Evolutionary conservation across 208 protist species (phyloP).

Genomic region (Wallacemonas rigidus): DNA sequence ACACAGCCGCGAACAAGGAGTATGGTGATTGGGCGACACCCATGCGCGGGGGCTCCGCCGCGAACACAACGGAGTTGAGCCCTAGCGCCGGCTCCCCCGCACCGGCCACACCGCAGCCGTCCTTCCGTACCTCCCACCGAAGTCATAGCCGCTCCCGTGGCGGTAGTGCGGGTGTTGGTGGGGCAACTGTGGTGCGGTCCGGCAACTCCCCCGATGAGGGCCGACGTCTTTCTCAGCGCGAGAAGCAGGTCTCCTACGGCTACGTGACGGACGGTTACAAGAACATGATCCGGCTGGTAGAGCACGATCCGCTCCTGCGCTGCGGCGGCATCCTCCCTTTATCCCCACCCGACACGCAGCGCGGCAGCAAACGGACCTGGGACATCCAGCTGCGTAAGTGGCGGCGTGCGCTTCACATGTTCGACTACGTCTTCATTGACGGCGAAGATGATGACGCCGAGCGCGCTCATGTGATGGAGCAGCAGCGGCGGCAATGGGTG

Average conservation of each 20-base stretch:
- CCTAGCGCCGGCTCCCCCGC: constrained; percentile 10
- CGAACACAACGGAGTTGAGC: background rate
- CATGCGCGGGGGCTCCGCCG: constrained; percentile 8
- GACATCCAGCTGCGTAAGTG: constrained; percentile 86
- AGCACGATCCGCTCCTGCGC: constrained; percentile 73
- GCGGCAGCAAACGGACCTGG: constrained; percentile 82
- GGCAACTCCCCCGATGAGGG: constrained; percentile 67
- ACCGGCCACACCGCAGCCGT: background rate
- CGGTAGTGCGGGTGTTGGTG: background rate
- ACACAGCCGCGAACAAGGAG: constrained; percentile 19
- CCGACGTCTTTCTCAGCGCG: constrained; percentile 64
- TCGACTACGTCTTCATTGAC: constrained; percentile 87
- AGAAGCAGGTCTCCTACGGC: constrained; percentile 82
- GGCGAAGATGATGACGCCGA: constrained; percentile 55
- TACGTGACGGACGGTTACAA: constrained; percentile 75
- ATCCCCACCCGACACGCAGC: constrained; percentile 49
- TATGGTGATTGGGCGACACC: constrained; percentile 4
- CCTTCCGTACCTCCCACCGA: background rate
- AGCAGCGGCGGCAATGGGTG: constrained; percentile 81
- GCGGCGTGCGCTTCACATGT: constrained; percentile 88
- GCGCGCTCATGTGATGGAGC: constrained; percentile 42
- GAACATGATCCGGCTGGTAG: constrained; percentile 82
- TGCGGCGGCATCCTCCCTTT: constrained; percentile 77
- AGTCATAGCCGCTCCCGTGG: constrained; percentile 4
- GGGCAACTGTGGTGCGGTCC: constrained; percentile 7